These are phyloP conservation scores for Lentinula raphanica DNA, from an alignment of 768 basidiomycete genomes.

Conservation along the genomic window DNA sequence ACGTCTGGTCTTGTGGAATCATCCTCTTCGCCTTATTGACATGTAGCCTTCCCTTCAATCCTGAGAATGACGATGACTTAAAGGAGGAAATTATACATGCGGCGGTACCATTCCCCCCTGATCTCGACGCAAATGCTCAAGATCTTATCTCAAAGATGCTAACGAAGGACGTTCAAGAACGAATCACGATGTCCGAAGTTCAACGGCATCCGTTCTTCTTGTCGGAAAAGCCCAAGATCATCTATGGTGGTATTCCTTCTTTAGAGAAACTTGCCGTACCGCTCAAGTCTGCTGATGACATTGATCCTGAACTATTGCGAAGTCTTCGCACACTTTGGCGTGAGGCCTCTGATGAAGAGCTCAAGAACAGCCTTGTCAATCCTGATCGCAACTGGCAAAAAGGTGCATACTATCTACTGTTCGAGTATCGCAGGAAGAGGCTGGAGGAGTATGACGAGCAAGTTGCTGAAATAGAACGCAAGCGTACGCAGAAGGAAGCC, in stretches of 20 bases:
- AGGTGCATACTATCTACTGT: slow-evolving; percentile 88
- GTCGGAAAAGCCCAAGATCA: slow-evolving; percentile 43
- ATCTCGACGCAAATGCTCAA: slow-evolving; percentile 64
- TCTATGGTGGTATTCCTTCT: slow-evolving; percentile 43
- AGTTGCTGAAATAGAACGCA: slow-evolving; percentile 36
- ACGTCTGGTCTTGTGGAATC: slow-evolving; percentile 97
- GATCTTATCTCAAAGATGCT: slow-evolving; percentile 82
- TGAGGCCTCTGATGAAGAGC: slow-evolving; percentile 66
- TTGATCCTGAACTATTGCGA: slow-evolving; percentile 86
- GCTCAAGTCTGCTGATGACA: slow-evolving; percentile 52
- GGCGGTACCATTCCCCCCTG: slow-evolving; percentile 65
- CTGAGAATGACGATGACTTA: slow-evolving; percentile 74
- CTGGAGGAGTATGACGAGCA: slow-evolving; percentile 74
- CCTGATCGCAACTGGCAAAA: slow-evolving; percentile 87
- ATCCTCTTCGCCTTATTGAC: slow-evolving; percentile 87
- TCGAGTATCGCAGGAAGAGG: slow-evolving; percentile 73
- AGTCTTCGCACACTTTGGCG: slow-evolving; percentile 94
- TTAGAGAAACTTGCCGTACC: slow-evolving; percentile 68
- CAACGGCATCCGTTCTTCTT: slow-evolving; percentile 75
- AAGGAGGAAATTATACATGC: slow-evolving; percentile 77
- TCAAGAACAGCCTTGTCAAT: slow-evolving; percentile 62
- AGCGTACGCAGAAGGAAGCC: slow-evolving; percentile 24
- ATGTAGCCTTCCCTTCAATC: slow-evolving; percentile 88
- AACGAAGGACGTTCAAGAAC: slow-evolving; percentile 60
- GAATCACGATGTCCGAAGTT: slow-evolving; percentile 83